These are phyloP conservation scores for Marasmius fiardii DNA, from an alignment of 1,284 basidiomycete species.

Conservation along the genomic window DNA sequence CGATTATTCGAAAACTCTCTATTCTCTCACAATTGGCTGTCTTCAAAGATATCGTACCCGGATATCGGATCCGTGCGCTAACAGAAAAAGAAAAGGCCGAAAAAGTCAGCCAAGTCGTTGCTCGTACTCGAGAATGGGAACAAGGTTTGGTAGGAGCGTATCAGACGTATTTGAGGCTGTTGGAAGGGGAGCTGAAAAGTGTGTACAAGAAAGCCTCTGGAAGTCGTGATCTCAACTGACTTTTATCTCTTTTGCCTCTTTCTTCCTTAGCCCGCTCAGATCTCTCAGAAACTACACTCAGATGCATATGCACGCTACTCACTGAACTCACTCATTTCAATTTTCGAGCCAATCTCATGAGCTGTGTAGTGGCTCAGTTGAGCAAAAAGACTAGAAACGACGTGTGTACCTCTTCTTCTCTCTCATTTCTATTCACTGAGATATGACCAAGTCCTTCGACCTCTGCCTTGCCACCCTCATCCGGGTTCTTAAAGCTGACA, in stretches of 20 bases:
- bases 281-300: slow-evolving; percentile 70
- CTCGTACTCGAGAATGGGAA: slow-evolving; percentile 91
- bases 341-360: slow-evolving; percentile 92
- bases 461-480: slow-evolving; percentile 81
- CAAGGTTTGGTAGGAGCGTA: slow-evolving; percentile 92
- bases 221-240: background rate
- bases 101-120: slow-evolving; percentile 93
- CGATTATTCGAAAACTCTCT: slow-evolving; percentile 83
- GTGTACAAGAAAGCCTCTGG: slow-evolving; percentile 16
- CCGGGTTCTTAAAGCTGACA: slow-evolving; percentile 78
- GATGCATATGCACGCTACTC: slow-evolving; percentile 86
- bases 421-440: slow-evolving; percentile 3
- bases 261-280: slow-evolving; percentile 61
- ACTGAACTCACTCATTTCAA: slow-evolving; percentile 94
- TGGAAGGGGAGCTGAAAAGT: slow-evolving; percentile 90
- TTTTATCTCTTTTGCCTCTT: slow-evolving; percentile 18
- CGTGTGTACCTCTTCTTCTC: slow-evolving; percentile 40
- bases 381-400: slow-evolving; percentile 88
- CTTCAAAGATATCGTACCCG: slow-evolving; percentile 95
- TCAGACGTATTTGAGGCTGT: slow-evolving; percentile 81
- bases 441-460: slow-evolving; percentile 59
- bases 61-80: slow-evolving; percentile 83
- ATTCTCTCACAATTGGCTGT: slow-evolving; percentile 91
- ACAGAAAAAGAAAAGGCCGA: slow-evolving; percentile 90
- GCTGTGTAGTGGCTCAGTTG: slow-evolving; percentile 79